A percentile compares a stretch with the other conserved stretches of the same genome.
phyloP scores from a whole-genome alignment of 495 filamentous ascomycete species.

The Penicillium macrosclerotiorum region DNA sequence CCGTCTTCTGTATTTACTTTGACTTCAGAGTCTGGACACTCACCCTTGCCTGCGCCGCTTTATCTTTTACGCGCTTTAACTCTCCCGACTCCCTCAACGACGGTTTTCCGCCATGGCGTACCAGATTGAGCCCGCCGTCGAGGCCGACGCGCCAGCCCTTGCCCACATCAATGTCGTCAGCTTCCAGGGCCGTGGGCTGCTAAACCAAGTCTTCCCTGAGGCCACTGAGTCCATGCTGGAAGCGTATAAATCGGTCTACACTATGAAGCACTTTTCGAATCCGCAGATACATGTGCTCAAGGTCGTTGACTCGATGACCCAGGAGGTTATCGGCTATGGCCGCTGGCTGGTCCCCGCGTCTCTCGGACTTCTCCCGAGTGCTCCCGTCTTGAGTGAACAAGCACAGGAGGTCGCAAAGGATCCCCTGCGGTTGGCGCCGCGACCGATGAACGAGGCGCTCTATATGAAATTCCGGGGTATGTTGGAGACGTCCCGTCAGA shows the following conservation, averaged over 20 bases:
- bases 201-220: slow-evolving; percentile 18
- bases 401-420: slow-evolving; percentile 14
- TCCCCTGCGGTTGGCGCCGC: slow-evolving; percentile 12
- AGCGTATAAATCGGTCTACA: slow-evolving; percentile 17
- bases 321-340: slow-evolving; percentile 16
- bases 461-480: slow-evolving; percentile 15
- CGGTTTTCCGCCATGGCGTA: slow-evolving; percentile 10
- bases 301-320: slow-evolving; percentile 12
- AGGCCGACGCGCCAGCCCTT: slow-evolving; percentile 17
- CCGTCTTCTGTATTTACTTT: too few species aligned
- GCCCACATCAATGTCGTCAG: slow-evolving; percentile 22
- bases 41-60: too few species aligned
- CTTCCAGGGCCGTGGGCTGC: slow-evolving; percentile 12
- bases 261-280: slow-evolving; percentile 24
- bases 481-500: slow-evolving; percentile 14
- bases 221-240: slow-evolving; percentile 3
- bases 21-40: too few species aligned
- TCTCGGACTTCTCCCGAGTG: not conserved
- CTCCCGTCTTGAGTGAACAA: slow-evolving; percentile 17
- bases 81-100: too few species aligned
- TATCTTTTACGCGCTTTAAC: too few species aligned
- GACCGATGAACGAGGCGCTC: slow-evolving; percentile 18
- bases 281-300: slow-evolving; percentile 27
- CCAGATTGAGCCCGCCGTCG: slow-evolving; percentile 21
- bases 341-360: slow-evolving; percentile 23